phyloP scores from a whole-genome alignment of 495 filamentous ascomycete genomes.

The Neurospora sp. region DNA sequence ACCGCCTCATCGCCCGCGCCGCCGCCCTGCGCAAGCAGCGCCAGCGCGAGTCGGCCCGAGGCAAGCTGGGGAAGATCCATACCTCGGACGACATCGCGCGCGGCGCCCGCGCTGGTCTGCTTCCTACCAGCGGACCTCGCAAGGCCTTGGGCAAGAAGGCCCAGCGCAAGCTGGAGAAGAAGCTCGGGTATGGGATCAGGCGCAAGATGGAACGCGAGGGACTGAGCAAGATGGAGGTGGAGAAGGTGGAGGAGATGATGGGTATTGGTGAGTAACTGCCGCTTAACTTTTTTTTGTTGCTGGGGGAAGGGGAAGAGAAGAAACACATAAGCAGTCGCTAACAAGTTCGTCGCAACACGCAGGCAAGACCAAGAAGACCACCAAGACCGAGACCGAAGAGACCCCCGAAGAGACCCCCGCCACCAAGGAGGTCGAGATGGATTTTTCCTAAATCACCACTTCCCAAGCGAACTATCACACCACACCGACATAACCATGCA shows the following conservation, averaged over 20 bases:
- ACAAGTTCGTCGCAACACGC: no score
- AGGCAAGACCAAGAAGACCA: background rate
- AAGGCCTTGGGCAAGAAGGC: constrained; percentile 31
- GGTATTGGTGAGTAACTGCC: constrained; percentile 11
- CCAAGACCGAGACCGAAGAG: background rate
- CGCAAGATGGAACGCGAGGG: constrained; percentile 31
- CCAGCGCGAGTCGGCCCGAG: constrained; percentile 15
- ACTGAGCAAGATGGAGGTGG: constrained; percentile 29
- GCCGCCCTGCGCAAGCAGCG: constrained; percentile 19
- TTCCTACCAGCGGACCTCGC: constrained; percentile 35
- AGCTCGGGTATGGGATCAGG: constrained; percentile 29
- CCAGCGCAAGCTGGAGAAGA: constrained; percentile 33
- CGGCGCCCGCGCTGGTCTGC: constrained; percentile 29
- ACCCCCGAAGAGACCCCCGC: background rate
- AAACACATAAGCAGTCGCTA: no score
- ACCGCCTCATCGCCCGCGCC: constrained; percentile 27
- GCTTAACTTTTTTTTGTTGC: background rate
- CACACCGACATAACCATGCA: background rate
- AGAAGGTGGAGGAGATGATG: background rate
- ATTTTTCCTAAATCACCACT: background rate
- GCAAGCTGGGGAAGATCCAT: constrained; percentile 7
- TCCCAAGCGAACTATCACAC: background rate
- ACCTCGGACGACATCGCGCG: constrained; percentile 22
- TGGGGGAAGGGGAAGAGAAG: no score
- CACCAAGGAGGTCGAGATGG: background rate